A percentile compares a stretch with the other conserved stretches of the same genome.
Evolutionary conservation across 441 rosid species (phyloP).

Genomic region (Croton laevigatus): DNA sequence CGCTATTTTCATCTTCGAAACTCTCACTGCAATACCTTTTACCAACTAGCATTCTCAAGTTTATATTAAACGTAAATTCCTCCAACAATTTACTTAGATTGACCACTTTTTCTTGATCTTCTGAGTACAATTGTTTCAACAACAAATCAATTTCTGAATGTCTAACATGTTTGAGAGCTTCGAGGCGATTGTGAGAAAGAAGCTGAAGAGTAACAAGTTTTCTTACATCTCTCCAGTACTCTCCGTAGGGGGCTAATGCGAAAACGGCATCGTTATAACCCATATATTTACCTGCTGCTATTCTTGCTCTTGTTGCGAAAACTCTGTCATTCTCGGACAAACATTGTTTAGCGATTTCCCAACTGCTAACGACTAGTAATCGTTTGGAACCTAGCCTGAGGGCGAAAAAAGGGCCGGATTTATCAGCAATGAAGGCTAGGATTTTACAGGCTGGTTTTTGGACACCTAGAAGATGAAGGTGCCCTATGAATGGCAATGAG

Average conservation of each 20-base stretch:
- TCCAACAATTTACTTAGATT: constrained; percentile 34
- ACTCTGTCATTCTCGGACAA: constrained; percentile 46
- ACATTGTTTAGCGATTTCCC: constrained; percentile 42
- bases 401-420: constrained; percentile 46
- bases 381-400: constrained; percentile 39
- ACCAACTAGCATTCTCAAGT: constrained; percentile 38
- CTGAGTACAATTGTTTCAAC: constrained; percentile 26
- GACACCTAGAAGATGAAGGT: constrained; percentile 46
- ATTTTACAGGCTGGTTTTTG: constrained; percentile 36
- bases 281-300: not conserved
- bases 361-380: constrained; percentile 27
- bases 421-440: constrained; percentile 51
- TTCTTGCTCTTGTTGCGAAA: constrained; percentile 45
- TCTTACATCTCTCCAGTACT: constrained; percentile 58
- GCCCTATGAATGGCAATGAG: constrained; percentile 63
- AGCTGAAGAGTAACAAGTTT: constrained; percentile 52
- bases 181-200: constrained; percentile 45
- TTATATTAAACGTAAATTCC: constrained; percentile 43
- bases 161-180: constrained; percentile 42
- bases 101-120: constrained; percentile 2
- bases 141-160: constrained; percentile 36
- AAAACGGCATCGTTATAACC: constrained; percentile 53
- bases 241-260: constrained; percentile 55
- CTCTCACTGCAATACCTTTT: constrained; percentile 31
- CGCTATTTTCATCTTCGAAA: constrained; percentile 30